Percentiles rank a stretch among this genome's conserved stretches.
Conservation (phyloP, 2,329 filamentous ascomycete genomes). For the Talaromyces rugulosus region DNA sequence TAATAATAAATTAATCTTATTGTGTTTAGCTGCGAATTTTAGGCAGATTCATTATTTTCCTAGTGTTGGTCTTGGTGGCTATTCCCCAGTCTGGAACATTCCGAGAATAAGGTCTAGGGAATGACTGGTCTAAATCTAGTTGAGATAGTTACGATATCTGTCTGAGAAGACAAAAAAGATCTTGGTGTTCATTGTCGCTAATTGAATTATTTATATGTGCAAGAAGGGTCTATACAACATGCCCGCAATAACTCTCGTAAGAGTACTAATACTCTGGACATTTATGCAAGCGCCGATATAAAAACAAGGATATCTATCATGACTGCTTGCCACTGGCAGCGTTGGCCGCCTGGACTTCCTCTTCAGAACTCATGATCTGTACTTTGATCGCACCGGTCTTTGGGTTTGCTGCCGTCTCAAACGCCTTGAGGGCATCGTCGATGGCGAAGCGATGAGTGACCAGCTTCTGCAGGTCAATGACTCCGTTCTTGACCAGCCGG, state of each 20-base stretch:
- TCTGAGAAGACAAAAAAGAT: not conserved
- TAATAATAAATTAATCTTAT: not conserved
- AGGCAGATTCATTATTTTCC: not conserved
- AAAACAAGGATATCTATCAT: not conserved
- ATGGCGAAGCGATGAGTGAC: constrained; percentile 84
- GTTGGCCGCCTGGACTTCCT: constrained; percentile 26
- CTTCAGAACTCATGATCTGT: constrained; percentile 62
- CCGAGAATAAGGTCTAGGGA: too few relatives aligned
- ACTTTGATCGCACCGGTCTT: constrained; percentile 97
- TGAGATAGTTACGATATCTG: too few relatives aligned
- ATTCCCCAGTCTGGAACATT: too few relatives aligned
- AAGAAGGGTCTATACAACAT: not conserved
- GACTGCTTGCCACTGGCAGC: constrained; percentile 3
- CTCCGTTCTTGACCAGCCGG: constrained; percentile 74
- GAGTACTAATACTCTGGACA: not conserved
- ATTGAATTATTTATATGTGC: not conserved
- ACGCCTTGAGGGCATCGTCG: constrained; percentile 84
- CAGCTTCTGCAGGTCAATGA: constrained; percentile 74
- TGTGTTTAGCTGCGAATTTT: not conserved
- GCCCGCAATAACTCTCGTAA: not conserved
- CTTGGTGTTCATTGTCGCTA: not conserved
- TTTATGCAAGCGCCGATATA: not conserved
- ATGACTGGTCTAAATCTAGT: too few relatives aligned
- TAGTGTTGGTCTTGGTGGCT: not conserved
- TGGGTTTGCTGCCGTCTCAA: constrained; percentile 80